phyloP scores from a whole-genome alignment of 2,329 filamentous ascomycete species.

The Ceratocystis ficicola region DNA sequence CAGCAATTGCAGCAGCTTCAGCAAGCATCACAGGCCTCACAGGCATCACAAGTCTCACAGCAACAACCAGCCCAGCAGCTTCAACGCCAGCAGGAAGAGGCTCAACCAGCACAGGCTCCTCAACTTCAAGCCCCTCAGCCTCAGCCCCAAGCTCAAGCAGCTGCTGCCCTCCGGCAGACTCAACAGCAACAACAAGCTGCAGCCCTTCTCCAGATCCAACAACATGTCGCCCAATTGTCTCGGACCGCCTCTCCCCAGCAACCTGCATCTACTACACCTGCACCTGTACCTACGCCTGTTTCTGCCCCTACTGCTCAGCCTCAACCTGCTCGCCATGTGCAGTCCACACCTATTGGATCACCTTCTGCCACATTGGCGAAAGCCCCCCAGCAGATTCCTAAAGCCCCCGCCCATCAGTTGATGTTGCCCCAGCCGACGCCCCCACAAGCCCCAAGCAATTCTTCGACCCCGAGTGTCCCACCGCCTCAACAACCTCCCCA shows the following conservation, averaged over 20 bases:
- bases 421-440: constrained; percentile 16
- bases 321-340: not conserved
- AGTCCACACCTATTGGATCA: not conserved
- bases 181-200: constrained; percentile 20
- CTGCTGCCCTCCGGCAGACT: not conserved
- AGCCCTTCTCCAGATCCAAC: constrained; percentile 16
- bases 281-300: not conserved
- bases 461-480: not conserved
- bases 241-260: constrained; percentile 7
- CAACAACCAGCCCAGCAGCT: not conserved
- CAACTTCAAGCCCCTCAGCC: too few species aligned
- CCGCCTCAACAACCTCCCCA: constrained; percentile 6
- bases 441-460: not conserved
- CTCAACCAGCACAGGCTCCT: not conserved
- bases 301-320: not conserved
- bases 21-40: constrained; percentile 7
- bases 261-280: not conserved
- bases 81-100: not conserved
- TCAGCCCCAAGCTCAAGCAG: not conserved
- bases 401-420: constrained; percentile 10
- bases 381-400: constrained; percentile 5
- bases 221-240: constrained; percentile 20
- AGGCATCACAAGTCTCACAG: not conserved
- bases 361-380: not conserved
- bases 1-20: constrained; percentile 21